phyloP scores from a whole-genome alignment of 164 flowering plant species.

The Litsea cubeba region DNA sequence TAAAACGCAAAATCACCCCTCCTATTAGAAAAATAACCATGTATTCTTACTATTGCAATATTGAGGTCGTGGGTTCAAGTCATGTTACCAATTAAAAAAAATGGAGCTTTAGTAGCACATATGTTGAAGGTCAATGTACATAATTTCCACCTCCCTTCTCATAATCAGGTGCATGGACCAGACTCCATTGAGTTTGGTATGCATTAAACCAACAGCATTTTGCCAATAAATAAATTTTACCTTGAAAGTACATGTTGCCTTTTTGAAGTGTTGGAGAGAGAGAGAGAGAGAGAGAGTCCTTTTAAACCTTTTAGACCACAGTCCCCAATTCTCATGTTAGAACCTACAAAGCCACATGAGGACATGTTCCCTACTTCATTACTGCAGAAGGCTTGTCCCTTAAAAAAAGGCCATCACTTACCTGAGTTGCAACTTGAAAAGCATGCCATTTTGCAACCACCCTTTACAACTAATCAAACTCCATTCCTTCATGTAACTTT shows the following conservation, averaged over 20 bases:
- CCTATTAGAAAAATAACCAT: too few species aligned
- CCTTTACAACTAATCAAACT: slow-evolving; percentile 1
- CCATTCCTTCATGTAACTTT: not conserved
- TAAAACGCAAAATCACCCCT: too few species aligned
- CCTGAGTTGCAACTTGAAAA: slow-evolving; percentile 4
- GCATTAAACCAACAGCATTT: not conserved
- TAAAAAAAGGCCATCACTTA: not conserved
- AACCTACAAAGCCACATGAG: not conserved
- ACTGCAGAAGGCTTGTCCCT: not conserved
- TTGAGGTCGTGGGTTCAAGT: too few species aligned
- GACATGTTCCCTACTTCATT: not conserved
- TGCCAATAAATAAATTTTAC: too few species aligned
- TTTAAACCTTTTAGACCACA: not conserved
- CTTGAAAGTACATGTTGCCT: not conserved
- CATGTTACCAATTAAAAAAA: too few species aligned
- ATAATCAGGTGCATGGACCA: too few species aligned
- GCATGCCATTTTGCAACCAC: not conserved
- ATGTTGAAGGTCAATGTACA: too few species aligned
- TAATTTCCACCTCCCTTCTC: too few species aligned
- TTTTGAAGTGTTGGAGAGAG: not conserved
- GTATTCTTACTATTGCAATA: too few species aligned
- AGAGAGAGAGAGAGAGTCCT: too few species aligned
- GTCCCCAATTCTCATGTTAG: not conserved
- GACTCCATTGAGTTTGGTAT: too few species aligned
- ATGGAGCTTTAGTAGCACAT: too few species aligned